A percentile compares a stretch with the other conserved stretches of the same genome.
phyloP scores from a whole-genome alignment of 2,329 filamentous ascomycete genomes.

The Botrytis fabae region DNA sequence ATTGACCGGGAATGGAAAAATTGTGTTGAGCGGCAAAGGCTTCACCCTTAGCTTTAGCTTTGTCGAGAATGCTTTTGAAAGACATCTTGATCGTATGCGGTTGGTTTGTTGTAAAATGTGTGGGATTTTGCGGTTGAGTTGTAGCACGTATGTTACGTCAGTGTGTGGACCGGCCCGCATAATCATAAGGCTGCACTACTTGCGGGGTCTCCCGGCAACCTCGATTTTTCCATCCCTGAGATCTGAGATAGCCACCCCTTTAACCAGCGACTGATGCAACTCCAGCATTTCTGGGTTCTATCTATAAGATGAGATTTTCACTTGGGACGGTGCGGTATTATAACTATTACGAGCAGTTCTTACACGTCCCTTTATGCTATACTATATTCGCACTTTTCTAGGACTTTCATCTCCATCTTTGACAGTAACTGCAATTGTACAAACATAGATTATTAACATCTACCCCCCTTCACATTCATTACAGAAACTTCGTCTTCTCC shows the following conservation, averaged over 20 bases:
- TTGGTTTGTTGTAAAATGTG: background rate
- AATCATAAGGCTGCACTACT: background rate
- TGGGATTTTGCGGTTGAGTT: background rate
- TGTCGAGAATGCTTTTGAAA: slow-evolving; percentile 31
- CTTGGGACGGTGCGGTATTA: background rate
- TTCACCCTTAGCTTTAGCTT: slow-evolving; percentile 34
- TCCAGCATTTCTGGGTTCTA: background rate
- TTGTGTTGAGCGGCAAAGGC: slow-evolving; percentile 30
- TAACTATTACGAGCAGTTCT: background rate
- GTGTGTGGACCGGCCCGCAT: background rate
- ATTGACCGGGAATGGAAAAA: slow-evolving; percentile 20
- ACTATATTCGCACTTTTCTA: background rate
- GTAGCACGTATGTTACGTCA: background rate
- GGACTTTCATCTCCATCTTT: background rate
- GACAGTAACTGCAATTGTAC: background rate
- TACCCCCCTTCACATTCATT: background rate
- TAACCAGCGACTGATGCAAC: background rate
- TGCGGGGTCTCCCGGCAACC: slow-evolving; percentile 1
- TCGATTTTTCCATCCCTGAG: background rate
- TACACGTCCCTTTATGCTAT: background rate
- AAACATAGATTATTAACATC: background rate
- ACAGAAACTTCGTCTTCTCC: slow-evolving; percentile 34
- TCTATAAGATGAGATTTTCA: background rate
- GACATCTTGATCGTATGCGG: slow-evolving; percentile 25
- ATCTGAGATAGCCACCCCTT: background rate